Base-by-base conservation (phyloP, 768 basidiomycete species). In the Suillus decipiens region DNA sequence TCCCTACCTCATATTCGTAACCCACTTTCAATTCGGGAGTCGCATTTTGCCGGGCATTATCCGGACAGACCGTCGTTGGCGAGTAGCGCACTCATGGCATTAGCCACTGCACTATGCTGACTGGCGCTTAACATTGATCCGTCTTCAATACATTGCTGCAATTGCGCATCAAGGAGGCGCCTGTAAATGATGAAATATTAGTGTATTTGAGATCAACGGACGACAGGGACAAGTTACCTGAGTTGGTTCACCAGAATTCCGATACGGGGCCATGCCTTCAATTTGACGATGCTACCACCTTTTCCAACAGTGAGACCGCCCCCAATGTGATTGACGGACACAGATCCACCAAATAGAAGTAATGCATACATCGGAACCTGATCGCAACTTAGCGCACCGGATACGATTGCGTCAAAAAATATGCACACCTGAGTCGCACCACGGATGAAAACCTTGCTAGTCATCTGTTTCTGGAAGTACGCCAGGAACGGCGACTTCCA, bases 281-380 rank as follows among this genome's bases (percentile, higher is more conserved):
- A 72, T 69, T 84, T 88, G 63, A 97, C 76, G 6, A 67, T 71
- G 31, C 78, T 77, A 28, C 84, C 82, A 51, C 82, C 84, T 17
- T 76, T 81, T 8, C 84, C 84, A 37, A 92, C 75, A 5, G 82
- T 85, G 47, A 96, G 73, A 0, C 90, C 92, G n/a, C 93, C 92
- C 11, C 81, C 85, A 48, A 93, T 81, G 67, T 95, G 92, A 67
- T 95, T 89, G 59, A 95, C 86, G 6, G 84, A 76, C 19, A 97
- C 86, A 5, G 82, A 79, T 0, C 93, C 94, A 2, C 95, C 95
- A 68, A 96, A 94, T 9, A 97, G 79, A 34, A 97, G 75, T 15
- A 96, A 76, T 1, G 87, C 90, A 72, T 93, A 96, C n/a, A 95
- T 77, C 7, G 95, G 93, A n/a, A 95, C 83, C 90, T 95, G 28